These are phyloP conservation scores for Chrysosporium keratinophilum DNA, from an alignment of 2,329 filamentous ascomycete species.

Conservation along the genomic window DNA sequence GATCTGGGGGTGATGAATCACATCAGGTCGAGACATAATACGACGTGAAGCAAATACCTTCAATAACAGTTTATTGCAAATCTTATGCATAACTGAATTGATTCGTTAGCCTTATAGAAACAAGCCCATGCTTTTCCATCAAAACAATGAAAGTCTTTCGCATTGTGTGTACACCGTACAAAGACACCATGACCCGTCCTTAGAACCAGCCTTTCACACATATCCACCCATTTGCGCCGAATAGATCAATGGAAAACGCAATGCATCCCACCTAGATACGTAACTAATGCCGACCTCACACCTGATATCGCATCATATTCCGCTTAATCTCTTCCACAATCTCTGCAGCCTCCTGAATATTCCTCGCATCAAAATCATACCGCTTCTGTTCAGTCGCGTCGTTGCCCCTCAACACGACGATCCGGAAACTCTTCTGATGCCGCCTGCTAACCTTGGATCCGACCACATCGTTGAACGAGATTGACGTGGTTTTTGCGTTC, in stretches of 20 bases:
- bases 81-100: too few relatives aligned
- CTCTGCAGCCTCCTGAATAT: slow-evolving; percentile 47
- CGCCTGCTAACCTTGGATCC: slow-evolving; percentile 55
- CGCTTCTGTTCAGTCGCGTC: slow-evolving; percentile 55
- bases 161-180: not conserved
- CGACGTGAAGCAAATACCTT: too few relatives aligned
- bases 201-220: not conserved
- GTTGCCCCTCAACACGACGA: slow-evolving; percentile 50
- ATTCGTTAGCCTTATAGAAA: not conserved
- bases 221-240: slow-evolving; percentile 12
- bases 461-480: slow-evolving; percentile 54
- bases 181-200: not conserved
- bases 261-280: not conserved
- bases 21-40: too few relatives aligned
- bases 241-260: slow-evolving; percentile 10
- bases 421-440: slow-evolving; percentile 53
- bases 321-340: slow-evolving; percentile 55
- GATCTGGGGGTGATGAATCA: too few relatives aligned
- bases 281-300: slow-evolving; percentile 19
- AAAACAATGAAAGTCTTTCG: not conserved
- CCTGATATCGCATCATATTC: slow-evolving; percentile 42
- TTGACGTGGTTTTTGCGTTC: slow-evolving; percentile 47
- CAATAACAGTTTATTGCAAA: not conserved
- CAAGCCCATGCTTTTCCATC: not conserved
- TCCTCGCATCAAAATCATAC: slow-evolving; percentile 56